Evolutionary conservation across 2,329 filamentous ascomycete genomes (phyloP).

Genomic region (Colletotrichum sp.): DNA sequence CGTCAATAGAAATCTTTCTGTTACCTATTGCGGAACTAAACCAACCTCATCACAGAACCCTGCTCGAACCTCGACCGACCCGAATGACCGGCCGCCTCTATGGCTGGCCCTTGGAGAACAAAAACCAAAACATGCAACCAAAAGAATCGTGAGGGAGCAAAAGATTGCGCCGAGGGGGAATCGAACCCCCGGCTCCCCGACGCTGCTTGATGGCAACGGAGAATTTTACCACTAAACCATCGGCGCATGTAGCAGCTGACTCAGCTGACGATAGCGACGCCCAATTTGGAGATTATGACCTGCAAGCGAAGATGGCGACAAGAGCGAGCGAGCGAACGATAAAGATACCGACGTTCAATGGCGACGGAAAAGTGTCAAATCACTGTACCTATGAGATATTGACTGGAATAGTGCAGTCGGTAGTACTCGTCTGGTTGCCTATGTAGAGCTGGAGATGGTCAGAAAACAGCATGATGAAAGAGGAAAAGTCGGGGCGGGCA

Average conservation of each 20-base stretch:
- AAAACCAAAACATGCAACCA: not conserved
- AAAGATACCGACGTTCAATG: not conserved
- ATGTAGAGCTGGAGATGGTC: no score
- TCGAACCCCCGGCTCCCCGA: conserved; percentile 20
- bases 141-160: not conserved
- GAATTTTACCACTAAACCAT: conserved; percentile 22
- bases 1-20: not conserved
- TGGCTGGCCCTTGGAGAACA: not conserved
- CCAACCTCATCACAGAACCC: no score
- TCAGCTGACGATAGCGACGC: not conserved
- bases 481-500: no score
- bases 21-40: no score
- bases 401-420: no score
- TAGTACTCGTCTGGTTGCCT: no score
- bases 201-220: conserved; percentile 18
- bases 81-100: no score
- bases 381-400: no score
- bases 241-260: not conserved
- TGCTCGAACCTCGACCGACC: no score
- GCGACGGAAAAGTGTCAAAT: not conserved
- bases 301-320: not conserved
- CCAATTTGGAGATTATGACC: not conserved
- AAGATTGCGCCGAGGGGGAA: conserved; percentile 9
- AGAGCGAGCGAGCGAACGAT: not conserved
- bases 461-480: no score